These are phyloP conservation scores for Nematocida sp. DNA, from an alignment of 371 early-diverging fungal species.

Conservation along the genomic window DNA sequence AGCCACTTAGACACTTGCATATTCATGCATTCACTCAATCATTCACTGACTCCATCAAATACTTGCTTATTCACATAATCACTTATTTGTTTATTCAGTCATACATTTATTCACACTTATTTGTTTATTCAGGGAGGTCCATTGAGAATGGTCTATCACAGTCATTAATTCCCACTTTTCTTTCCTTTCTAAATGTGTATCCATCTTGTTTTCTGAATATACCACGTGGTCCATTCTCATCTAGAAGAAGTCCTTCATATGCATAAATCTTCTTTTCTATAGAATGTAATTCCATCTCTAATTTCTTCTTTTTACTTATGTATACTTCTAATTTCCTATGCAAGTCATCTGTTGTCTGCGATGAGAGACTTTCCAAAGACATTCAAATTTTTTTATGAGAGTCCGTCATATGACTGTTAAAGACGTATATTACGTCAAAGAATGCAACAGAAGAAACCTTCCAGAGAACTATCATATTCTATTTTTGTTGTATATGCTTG, in stretches of 20 bases:
- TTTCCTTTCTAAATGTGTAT: constrained; percentile 12
- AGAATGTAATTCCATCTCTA: constrained; percentile 34
- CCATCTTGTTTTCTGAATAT: constrained; percentile 19
- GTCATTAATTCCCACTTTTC: constrained; percentile 55
- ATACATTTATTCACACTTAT: background rate
- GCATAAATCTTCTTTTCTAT: constrained; percentile 59
- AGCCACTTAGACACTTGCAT: no score
- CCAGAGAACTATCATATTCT: constrained; percentile 39
- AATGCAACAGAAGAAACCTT: constrained; percentile 46
- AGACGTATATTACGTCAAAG: constrained; percentile 33
- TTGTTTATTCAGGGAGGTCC: constrained; percentile 35
- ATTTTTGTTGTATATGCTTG: constrained; percentile 29
- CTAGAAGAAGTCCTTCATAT: constrained; percentile 39
- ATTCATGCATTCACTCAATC: no score
- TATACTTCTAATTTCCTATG: constrained; percentile 32
- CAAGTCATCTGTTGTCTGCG: constrained; percentile 48
- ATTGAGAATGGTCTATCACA: constrained; percentile 43
- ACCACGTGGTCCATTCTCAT: constrained; percentile 5
- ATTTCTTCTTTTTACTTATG: constrained; percentile 50
- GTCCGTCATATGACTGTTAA: constrained; percentile 14
- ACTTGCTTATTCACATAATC: background rate
- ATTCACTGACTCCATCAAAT: background rate
- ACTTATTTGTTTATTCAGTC: background rate
- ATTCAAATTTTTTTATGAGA: constrained; percentile 37
- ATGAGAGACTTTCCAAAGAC: constrained; percentile 26